Conservation (phyloP, 345 rosid species). For the Populus ilicifolia region DNA sequence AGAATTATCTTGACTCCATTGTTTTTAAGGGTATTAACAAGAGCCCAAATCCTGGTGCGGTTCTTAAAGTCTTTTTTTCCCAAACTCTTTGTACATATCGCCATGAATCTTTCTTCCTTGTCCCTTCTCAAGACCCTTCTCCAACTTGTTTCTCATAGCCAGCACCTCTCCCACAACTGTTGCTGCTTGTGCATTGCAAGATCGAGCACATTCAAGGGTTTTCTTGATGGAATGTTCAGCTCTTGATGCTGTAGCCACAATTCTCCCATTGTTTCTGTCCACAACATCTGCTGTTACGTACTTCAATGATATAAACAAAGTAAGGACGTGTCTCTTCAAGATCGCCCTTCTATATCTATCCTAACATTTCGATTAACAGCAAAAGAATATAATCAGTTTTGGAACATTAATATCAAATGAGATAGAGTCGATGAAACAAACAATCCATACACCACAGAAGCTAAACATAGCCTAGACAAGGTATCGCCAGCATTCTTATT, state of each 20-base stretch:
- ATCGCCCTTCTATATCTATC: constrained; percentile 41
- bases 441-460: no score
- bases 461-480: no score
- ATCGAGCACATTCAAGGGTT: constrained; percentile 68
- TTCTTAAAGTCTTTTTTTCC: constrained; percentile 74
- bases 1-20: constrained; percentile 67
- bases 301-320: constrained; percentile 69
- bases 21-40: constrained; percentile 65
- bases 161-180: constrained; percentile 70
- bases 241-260: constrained; percentile 66
- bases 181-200: constrained; percentile 82
- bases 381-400: not conserved
- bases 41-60: constrained; percentile 41
- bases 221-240: constrained; percentile 75
- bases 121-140: constrained; percentile 69
- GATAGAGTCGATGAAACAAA: no score
- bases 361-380: constrained; percentile 5
- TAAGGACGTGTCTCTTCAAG: constrained; percentile 59
- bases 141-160: constrained; percentile 76
- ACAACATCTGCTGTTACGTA: constrained; percentile 75
- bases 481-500: no score
- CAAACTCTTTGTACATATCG: constrained; percentile 64
- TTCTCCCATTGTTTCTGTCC: constrained; percentile 74
- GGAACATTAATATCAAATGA: not conserved
- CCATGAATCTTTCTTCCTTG: constrained; percentile 72